Evolutionary conservation across 1,139 yeast genomes (phyloP), one percentile per base, ranked within the genome.

Genomic region (Debaryomycetaceae sp.): DNA sequence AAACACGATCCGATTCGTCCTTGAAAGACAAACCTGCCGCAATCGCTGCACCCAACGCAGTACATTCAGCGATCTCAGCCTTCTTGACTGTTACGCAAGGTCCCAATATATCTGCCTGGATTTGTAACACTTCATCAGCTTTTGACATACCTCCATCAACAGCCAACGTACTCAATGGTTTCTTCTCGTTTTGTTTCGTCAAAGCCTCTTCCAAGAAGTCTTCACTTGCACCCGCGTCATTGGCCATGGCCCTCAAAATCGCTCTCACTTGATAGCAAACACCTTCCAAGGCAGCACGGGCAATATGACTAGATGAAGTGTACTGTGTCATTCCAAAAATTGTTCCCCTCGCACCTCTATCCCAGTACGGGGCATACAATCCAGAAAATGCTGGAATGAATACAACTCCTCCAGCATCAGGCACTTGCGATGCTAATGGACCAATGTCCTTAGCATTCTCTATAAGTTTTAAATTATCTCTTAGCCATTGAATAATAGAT

Each of bases 91-190:
- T 80, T 35, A 90, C 89, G 63, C 96, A 89, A 2, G 89, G 89
- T 1, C 91, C 91, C 55, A 90, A 75, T 50, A 91, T 83, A 64
- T 91, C 95, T 8, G 97, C 87, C 68, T 91, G 98, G 53, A 91
- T 89, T 70, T 88, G 96, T 85, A 91, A 86, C 45, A 91, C 95
- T 57, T 87, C 93, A 60, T 86, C 86, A 7, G 96, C 90, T 58
- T 87, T 83, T 36, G 97, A 87, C 95, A 91, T 86, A 55, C 98
- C 98, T 47, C 98, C 98, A 63, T 91, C 98, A 24, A 90, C 97
- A 11, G 88, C 85, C 53, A 85, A 72, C 8, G 76, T 62, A 17
- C 83, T 75, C 50, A 84, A 72, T 35, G 83, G 81, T 47, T 62
- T 56, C 37, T 60, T 52, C 63, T 76, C 71, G 57, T 78, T 62